Evolutionary conservation across 2,329 filamentous ascomycete species (phyloP).

Genomic region (Talaromyces amestolkiae): DNA sequence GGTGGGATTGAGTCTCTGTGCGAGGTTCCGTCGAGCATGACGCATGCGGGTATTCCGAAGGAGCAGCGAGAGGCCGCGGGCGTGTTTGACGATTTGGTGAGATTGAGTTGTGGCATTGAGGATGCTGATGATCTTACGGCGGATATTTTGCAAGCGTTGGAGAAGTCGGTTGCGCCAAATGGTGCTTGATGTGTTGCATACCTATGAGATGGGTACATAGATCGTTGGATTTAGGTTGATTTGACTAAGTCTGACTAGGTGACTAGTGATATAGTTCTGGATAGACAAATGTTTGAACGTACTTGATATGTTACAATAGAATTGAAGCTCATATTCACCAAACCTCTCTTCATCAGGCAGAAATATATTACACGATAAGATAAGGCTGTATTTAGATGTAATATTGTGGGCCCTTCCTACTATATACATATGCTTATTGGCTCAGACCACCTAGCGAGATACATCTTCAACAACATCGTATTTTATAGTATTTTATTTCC

Average conservation of each 20-base stretch:
- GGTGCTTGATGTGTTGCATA: slow-evolving; percentile 23
- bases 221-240: not conserved
- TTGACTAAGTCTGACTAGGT: too few relatives aligned
- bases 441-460: not conserved
- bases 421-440: not conserved
- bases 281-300: not conserved
- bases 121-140: slow-evolving; percentile 78
- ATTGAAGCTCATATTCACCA: not conserved
- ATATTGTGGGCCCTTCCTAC: not conserved
- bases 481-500: slow-evolving; percentile 7
- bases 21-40: slow-evolving; percentile 94
- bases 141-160: slow-evolving; percentile 79
- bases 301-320: not conserved
- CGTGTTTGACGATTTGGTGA: slow-evolving; percentile 90
- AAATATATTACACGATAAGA: not conserved
- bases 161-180: slow-evolving; percentile 60
- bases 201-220: not conserved
- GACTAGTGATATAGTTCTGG: not conserved
- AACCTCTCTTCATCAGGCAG: not conserved
- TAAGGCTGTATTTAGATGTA: not conserved
- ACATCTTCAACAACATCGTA: not conserved
- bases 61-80: slow-evolving; percentile 89
- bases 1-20: slow-evolving; percentile 90
- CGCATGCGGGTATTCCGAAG: slow-evolving; percentile 88
- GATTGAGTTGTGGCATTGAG: slow-evolving; percentile 91